Base-by-base conservation (phyloP, 2,329 filamentous ascomycete species). In the Elsinoe arachidis region DNA sequence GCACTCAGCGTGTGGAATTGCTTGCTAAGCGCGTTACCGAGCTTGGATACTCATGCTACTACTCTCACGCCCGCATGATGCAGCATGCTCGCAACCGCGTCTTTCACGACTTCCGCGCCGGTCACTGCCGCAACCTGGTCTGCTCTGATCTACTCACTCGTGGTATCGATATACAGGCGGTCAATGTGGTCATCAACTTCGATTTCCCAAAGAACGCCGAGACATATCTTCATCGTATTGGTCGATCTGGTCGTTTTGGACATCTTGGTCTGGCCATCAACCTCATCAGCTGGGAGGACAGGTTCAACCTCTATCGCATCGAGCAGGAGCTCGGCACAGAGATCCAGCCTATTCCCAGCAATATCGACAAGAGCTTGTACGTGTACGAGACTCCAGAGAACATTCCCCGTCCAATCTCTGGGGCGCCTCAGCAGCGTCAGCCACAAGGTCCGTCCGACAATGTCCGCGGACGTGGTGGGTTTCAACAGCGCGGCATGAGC, bases 181-280 rank as follows among this genome's bases (percentile, higher is more conserved):
- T 99, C 69, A 99, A 99, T 67, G 93, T 99, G 57, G 93, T 99
- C 70, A 99, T 99, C 82, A 99, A 99, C 78, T 99, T 99, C 68
- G 93, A 99, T 69, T 99, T 99, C 72, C 93, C 93, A 56, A 99
- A 99, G 78, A 99, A 99, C 68, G 95, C 93, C 14, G 93, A 99
- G 76, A 99, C 93, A 0, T 99, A 99, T 70, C 84, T 99, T 58
- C 93, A 99, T 76, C 90, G 93, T 65, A 99, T 99, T 70, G 93
- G 93, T 78, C 89, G 93, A 70, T 99, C 93, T 54, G 93, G 93
- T 64, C 89, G 93, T 63, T 99, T 96, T 70, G 93, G 93, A 63
- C 93, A 99, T 75, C 81, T 97, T 68, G 93, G 93, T 81, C 79
- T 99, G 64, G 95, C 95, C 62, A 99, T 99, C 70, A 99, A 99